Base-by-base conservation (phyloP, 495 filamentous ascomycete genomes). In the Neurospora sp. region DNA sequence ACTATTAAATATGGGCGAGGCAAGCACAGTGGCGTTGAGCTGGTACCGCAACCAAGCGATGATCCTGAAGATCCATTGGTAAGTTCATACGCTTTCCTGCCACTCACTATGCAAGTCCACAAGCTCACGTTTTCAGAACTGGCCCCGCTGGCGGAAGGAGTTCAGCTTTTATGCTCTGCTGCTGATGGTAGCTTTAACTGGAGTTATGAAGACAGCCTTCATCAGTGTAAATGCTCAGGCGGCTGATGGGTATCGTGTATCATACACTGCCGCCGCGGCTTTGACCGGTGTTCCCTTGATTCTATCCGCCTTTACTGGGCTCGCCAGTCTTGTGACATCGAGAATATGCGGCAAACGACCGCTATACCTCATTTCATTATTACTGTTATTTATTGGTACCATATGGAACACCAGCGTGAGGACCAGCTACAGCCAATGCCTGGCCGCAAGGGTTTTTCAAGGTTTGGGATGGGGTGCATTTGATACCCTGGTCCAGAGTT, bases 401-500 rank as follows among this genome's bases (percentile, higher is more conserved):
- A 77, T 83, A 8, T 86, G 84, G 85, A 86, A 84, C 70, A 87
- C 83, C 69, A 80, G 82, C 22, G 81, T 84, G 9, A 75, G 76
- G 40, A 76, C 70, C 71, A 80, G 77, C 74, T 83, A 83, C 71
- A 77, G 71, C 27, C 78, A 85, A 73, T 84, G 84, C 71, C 84
- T 87, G 84, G 78, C 82, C 6, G 83, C 84, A 18, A 77, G 86
- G 39, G 74, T 86, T 22, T 82, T 87, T 20, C 85, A 87, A 72
- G 84, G 84, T 10, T 37, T 87, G 9, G 85, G 84, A n/a, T 88
- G 86, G 86, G 86, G 86, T 39, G 80, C 81, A 35, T 85, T 86
- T 53, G 86, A 88, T 72, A 81, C 82, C 8, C 76, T 88, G 42
- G 80, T 85, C 2, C 73, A 82, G 31, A 80, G 80, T 18, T 83